phyloP scores from a whole-genome alignment of 2,329 filamentous ascomycete genomes.

The Colletotrichum plurivorum region DNA sequence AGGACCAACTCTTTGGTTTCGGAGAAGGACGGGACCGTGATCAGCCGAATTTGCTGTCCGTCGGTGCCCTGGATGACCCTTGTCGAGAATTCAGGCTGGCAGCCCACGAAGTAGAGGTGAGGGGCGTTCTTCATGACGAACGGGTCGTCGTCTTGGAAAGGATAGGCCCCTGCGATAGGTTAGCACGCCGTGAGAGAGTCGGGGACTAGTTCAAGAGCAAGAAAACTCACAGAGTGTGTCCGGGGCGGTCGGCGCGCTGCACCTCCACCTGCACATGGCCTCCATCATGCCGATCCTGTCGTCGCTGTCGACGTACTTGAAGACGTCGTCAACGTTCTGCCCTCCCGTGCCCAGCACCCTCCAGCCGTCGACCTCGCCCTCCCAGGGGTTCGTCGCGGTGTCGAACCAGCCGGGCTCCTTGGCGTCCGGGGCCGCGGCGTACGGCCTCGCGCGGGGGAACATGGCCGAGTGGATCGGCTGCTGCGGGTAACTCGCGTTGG shows the following conservation, averaged over 20 bases:
- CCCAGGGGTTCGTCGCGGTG: constrained; percentile 92
- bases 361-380: constrained; percentile 92
- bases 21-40: constrained; percentile 88
- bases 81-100: constrained; percentile 84
- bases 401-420: constrained; percentile 82
- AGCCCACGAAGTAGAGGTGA: constrained; percentile 92
- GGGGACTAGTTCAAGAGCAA: background rate
- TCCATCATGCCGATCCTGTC: constrained; percentile 92
- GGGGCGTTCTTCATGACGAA: constrained; percentile 90
- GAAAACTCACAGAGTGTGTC: constrained; percentile 87
- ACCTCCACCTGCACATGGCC: constrained; percentile 92
- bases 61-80: constrained; percentile 75
- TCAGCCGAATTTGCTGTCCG: constrained; percentile 80
- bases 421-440: constrained; percentile 70
- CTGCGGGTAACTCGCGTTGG: constrained; percentile 91
- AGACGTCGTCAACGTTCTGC: constrained; percentile 94
- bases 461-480: constrained; percentile 94
- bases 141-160: constrained; percentile 93
- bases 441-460: constrained; percentile 83
- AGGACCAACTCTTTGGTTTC: constrained; percentile 85
- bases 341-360: constrained; percentile 88
- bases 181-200: constrained; percentile 19
- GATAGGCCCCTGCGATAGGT: constrained; percentile 83
- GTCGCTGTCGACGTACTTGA: constrained; percentile 87
- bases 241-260: constrained; percentile 91